Evolutionary conservation across 2,329 filamentous ascomycete genomes (phyloP).

Genomic region (Phyllosticta citriasiana): DNA sequence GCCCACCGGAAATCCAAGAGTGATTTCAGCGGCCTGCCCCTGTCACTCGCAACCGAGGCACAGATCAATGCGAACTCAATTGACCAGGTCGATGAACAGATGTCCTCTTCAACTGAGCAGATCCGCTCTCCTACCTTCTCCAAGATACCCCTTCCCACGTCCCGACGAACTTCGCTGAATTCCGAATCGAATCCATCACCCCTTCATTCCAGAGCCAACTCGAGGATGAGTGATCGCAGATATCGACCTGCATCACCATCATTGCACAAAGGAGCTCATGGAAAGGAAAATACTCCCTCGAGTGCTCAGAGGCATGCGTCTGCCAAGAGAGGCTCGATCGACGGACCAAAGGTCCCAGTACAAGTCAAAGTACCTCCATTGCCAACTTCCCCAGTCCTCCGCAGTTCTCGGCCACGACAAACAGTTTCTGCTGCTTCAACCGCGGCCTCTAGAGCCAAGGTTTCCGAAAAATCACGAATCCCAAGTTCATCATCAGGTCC

Average conservation of each 20-base stretch:
- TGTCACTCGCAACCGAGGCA: constrained; percentile 3
- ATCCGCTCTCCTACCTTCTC: neutral
- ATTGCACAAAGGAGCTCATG: constrained; percentile 7
- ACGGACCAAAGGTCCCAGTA: constrained; percentile 6
- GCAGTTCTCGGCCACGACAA: constrained; percentile 14
- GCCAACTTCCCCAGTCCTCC: constrained; percentile 15
- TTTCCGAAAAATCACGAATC: neutral
- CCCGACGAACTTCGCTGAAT: constrained; percentile 20
- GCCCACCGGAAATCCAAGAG: constrained; percentile 10
- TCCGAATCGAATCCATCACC: constrained; percentile 27
- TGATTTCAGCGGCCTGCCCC: constrained; percentile 4
- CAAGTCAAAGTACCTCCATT: constrained; percentile 12
- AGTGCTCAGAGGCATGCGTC: constrained; percentile 21
- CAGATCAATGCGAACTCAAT: constrained; percentile 6
- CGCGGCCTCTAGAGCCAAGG: constrained; percentile 12
- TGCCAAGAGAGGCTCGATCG: neutral
- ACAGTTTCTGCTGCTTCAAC: constrained; percentile 14
- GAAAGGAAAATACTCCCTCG: constrained; percentile 15
- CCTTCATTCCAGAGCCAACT: constrained; percentile 22
- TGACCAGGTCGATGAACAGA: constrained; percentile 10
- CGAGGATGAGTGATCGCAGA: constrained; percentile 10
- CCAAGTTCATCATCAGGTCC: constrained; percentile 12
- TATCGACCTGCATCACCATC: constrained; percentile 22
- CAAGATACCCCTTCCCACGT: constrained; percentile 6
- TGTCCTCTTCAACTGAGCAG: constrained; percentile 2